phyloP scores from a whole-genome alignment of 805 yeast genomes.

The Barnettozyma sucrosica region DNA sequence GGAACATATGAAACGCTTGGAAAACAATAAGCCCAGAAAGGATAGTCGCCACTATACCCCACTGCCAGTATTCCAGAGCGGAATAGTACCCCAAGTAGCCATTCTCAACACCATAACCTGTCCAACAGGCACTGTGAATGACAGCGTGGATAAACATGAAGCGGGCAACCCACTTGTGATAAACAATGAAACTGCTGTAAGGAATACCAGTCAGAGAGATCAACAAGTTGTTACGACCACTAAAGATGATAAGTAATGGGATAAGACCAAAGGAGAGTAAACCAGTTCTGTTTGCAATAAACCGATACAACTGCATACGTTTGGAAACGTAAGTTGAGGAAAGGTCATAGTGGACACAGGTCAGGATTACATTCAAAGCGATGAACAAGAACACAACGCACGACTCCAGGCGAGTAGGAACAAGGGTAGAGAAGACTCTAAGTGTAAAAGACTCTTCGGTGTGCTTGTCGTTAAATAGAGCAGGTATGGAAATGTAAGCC shows the following conservation, averaged over 20 bases:
- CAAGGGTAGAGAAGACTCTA: conserved; percentile 12
- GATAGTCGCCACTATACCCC: conserved; percentile 43
- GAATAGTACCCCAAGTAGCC: conserved; percentile 10
- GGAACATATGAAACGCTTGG: conserved; percentile 45
- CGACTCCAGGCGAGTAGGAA: conserved; percentile 24
- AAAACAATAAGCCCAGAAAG: conserved; percentile 38
- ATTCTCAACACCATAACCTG: conserved; percentile 7
- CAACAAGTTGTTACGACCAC: conserved; percentile 67
- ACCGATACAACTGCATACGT: not conserved
- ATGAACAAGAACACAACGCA: conserved; percentile 32
- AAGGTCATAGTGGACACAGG: conserved; percentile 12
- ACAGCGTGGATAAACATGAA: conserved; percentile 26
- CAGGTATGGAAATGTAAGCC: conserved; percentile 19
- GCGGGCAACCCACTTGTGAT: conserved; percentile 62
- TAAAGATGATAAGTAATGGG: conserved; percentile 55
- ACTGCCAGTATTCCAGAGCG: conserved; percentile 13
- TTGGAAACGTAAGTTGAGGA: not conserved
- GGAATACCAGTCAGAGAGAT: conserved; percentile 57
- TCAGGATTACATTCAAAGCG: conserved; percentile 16
- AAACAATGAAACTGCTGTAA: conserved; percentile 52
- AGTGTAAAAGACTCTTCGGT: conserved; percentile 1
- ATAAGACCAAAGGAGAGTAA: conserved; percentile 30
- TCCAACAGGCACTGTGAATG: conserved; percentile 20
- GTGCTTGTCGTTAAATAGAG: conserved; percentile 17
- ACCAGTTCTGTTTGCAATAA: conserved; percentile 23